Percentiles rank a stretch among this genome's conserved stretches.
phyloP scores from a whole-genome alignment of 306 rosid genomes.

The Quercus aquifolioides region DNA sequence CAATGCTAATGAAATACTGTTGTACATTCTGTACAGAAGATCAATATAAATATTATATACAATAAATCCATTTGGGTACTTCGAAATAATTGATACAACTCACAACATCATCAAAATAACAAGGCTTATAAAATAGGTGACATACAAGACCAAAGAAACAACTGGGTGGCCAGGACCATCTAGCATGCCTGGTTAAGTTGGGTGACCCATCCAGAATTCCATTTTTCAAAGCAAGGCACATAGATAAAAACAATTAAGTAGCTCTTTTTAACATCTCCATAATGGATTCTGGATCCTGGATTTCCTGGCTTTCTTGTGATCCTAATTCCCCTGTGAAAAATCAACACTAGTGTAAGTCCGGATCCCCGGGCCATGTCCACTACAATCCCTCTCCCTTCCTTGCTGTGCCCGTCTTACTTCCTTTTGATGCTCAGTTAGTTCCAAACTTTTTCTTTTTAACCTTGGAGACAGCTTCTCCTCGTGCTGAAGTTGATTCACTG shows the following conservation, averaged over 20 bases:
- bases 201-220: neutral
- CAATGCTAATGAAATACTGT: neutral
- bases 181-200: neutral
- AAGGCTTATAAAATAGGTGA: neutral
- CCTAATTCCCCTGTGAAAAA: slow-evolving; percentile 60
- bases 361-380: slow-evolving; percentile 75
- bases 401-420: slow-evolving; percentile 78
- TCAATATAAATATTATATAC: neutral
- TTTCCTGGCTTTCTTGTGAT: slow-evolving; percentile 60
- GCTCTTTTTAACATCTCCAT: slow-evolving; percentile 43
- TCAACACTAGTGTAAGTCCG: slow-evolving; percentile 67
- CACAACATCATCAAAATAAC: neutral
- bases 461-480: slow-evolving; percentile 19
- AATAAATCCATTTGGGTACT: neutral
- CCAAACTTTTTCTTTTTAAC: slow-evolving; percentile 34
- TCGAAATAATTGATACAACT: neutral
- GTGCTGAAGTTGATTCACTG: slow-evolving; percentile 11
- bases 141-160: too few relatives aligned
- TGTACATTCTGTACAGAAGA: neutral
- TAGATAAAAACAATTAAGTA: slow-evolving; percentile 21
- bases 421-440: slow-evolving; percentile 56
- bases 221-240: neutral
- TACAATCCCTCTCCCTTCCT: slow-evolving; percentile 60
- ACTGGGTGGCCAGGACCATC: neutral
- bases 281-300: slow-evolving; percentile 51